Percentiles rank a stretch among this genome's conserved stretches.
These are phyloP conservation scores for Grigorovia jiainica DNA, from an alignment of 805 yeast species.

Conservation along the genomic window DNA sequence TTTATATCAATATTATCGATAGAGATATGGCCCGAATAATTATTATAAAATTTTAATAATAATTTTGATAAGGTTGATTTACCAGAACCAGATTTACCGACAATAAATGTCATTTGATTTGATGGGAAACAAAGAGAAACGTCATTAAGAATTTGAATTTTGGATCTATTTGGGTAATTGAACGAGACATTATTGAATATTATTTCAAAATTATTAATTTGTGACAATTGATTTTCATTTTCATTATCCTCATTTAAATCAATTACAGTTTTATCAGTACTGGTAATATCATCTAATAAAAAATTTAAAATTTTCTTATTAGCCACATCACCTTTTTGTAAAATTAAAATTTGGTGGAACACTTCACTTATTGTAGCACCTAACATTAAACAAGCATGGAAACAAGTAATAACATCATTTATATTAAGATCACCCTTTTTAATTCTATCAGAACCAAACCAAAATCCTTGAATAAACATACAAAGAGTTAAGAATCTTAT, in stretches of 20 bases:
- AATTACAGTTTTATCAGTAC: not conserved
- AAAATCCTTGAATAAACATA: constrained; percentile 86
- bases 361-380: constrained; percentile 50
- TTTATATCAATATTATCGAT: constrained; percentile 46
- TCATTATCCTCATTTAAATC: not conserved
- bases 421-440: constrained; percentile 39
- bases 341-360: constrained; percentile 45
- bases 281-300: constrained; percentile 11
- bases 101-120: constrained; percentile 46
- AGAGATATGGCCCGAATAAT: constrained; percentile 43
- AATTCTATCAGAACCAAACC: constrained; percentile 77
- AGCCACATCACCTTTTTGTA: constrained; percentile 71
- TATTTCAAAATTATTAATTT: constrained; percentile 22
- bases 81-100: constrained; percentile 91
- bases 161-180: constrained; percentile 50
- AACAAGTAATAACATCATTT: constrained; percentile 69
- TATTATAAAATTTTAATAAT: constrained; percentile 48
- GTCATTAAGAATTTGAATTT: constrained; percentile 37
- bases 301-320: constrained; percentile 39
- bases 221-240: not conserved
- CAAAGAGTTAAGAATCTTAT: constrained; percentile 49
- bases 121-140: constrained; percentile 39
- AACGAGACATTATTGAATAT: constrained; percentile 50
- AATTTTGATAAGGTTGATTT: constrained; percentile 73
- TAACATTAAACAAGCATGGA: constrained; percentile 70